Evolutionary conservation across 768 basidiomycete species (phyloP).

Genomic region (Glaciozyma martinii): DNA sequence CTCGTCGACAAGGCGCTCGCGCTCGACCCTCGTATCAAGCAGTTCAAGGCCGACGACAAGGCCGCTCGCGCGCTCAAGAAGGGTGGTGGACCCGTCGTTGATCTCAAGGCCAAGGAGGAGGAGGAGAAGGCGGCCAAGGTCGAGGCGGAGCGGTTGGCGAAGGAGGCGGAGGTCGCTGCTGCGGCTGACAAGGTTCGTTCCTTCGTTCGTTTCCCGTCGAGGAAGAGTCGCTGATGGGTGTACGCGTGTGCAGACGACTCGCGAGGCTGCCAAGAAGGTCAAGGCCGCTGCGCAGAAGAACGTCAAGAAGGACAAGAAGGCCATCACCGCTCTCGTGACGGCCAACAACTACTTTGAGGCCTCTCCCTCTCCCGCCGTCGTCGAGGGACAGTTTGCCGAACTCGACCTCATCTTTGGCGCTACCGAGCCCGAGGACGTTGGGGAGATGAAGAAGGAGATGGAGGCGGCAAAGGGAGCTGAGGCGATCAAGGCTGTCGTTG

Average conservation of each 20-base stretch:
- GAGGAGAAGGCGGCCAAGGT: conserved; percentile 63
- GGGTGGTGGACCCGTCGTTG: conserved; percentile 37
- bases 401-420: conserved; percentile 41
- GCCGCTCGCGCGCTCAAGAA: conserved; percentile 78
- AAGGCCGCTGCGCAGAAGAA: conserved; percentile 48
- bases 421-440: conserved; percentile 42
- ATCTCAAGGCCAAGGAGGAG: conserved; percentile 39
- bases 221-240: conserved; percentile 56
- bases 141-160: conserved; percentile 44
- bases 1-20: conserved; percentile 76
- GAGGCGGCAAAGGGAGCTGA: conserved; percentile 40
- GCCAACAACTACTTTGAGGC: conserved; percentile 44
- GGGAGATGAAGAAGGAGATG: conserved; percentile 40
- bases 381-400: conserved; percentile 43
- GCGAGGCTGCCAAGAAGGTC: conserved; percentile 86
- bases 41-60: conserved; percentile 94
- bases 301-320: conserved; percentile 36
- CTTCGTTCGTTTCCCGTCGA: conserved; percentile 41
- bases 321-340: conserved; percentile 41
- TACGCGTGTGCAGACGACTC: conserved; percentile 56
- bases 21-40: conserved; percentile 88
- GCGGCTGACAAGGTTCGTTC: conserved; percentile 61
- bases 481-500: conserved; percentile 42
- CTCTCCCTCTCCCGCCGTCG: conserved; percentile 38
- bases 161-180: conserved; percentile 52